Evolutionary conservation across 176 grass and related monocot genomes (phyloP).

Genomic region (Juncus effusus): DNA sequence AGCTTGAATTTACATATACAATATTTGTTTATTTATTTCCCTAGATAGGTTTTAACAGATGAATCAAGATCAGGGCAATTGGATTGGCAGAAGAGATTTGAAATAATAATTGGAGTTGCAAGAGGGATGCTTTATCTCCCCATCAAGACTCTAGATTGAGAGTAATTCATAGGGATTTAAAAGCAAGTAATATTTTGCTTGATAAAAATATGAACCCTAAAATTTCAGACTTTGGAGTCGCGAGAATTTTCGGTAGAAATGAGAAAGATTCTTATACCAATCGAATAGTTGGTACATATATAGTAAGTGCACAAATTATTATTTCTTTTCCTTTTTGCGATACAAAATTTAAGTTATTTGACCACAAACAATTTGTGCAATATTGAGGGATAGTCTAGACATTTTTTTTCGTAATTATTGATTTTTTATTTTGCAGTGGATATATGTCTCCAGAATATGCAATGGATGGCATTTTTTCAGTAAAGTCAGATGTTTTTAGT

Average conservation of each 20-base stretch:
- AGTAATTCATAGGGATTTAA: constrained; percentile 89
- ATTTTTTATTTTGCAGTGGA: constrained; percentile 35
- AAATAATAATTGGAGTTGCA: constrained; percentile 75
- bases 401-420: background rate
- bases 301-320: constrained; percentile 46
- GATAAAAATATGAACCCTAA: constrained; percentile 85
- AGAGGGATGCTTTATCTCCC: constrained; percentile 71
- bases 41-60: constrained; percentile 34
- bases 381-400: background rate
- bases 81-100: constrained; percentile 53
- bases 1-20: background rate
- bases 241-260: constrained; percentile 63
- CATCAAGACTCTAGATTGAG: constrained; percentile 78
- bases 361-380: background rate
- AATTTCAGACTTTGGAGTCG: constrained; percentile 87
- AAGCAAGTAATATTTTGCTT: constrained; percentile 80
- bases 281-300: constrained; percentile 77
- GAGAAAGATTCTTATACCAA: constrained; percentile 54
- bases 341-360: background rate
- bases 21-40: background rate
- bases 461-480: constrained; percentile 79
- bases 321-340: background rate
- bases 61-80: constrained; percentile 37
- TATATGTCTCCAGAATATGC: constrained; percentile 97
- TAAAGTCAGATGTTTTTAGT: constrained; percentile 93